Percentiles rank a stretch among this genome's conserved stretches.
phyloP scores from a whole-genome alignment of 2,329 filamentous ascomycete genomes.

The Aspergillus fischeri region DNA sequence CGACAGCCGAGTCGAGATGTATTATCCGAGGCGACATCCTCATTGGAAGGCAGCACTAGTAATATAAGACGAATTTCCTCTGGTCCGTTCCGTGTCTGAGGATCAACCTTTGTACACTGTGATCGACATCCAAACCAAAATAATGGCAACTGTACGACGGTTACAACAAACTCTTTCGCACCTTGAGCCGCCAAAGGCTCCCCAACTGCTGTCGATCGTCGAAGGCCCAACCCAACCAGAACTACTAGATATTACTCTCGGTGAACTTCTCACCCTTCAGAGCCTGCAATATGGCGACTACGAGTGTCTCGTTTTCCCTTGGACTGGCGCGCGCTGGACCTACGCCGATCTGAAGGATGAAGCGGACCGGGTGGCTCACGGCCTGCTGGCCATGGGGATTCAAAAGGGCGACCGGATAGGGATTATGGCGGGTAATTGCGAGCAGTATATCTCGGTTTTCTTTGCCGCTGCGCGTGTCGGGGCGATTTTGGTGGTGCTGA shows the following conservation, averaged over 20 bases:
- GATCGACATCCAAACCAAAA: background rate
- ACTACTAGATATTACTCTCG: constrained; percentile 66
- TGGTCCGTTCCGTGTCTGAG: background rate
- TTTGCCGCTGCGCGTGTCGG: constrained; percentile 66
- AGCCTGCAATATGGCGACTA: constrained; percentile 60
- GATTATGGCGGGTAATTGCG: constrained; percentile 65
- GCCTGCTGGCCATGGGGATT: constrained; percentile 64
- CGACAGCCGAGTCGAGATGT: background rate
- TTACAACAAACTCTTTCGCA: constrained; percentile 30
- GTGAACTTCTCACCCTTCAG: constrained; percentile 69
- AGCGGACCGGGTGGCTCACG: constrained; percentile 59
- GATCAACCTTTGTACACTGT: background rate
- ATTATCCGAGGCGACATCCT: background rate
- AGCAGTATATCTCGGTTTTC: constrained; percentile 62
- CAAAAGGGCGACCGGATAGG: constrained; percentile 66
- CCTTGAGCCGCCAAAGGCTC: constrained; percentile 14
- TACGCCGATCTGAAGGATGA: constrained; percentile 63
- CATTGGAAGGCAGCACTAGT: background rate
- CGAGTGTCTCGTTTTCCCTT: constrained; percentile 69
- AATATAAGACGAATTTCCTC: background rate
- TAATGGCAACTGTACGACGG: constrained; percentile 27
- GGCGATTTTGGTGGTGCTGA: constrained; percentile 69
- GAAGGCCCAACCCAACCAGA: constrained; percentile 66
- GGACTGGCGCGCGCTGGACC: constrained; percentile 71
- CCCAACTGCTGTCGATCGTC: constrained; percentile 51